phyloP scores from a whole-genome alignment of 129 eudicot genomes.

The Erigeron canadensis region DNA sequence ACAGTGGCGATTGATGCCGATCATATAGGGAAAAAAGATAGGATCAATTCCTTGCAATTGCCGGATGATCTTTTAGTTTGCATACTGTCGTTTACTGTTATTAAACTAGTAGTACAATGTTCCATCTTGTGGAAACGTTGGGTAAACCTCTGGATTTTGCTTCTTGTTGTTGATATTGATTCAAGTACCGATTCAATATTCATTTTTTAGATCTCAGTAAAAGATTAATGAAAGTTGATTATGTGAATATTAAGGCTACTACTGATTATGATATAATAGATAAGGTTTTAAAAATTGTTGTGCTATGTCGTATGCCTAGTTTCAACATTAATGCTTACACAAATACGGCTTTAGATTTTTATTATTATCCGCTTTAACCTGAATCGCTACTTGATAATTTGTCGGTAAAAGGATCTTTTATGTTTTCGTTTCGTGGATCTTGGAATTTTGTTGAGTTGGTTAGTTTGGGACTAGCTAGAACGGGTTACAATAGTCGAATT shows the following conservation, averaged over 20 bases:
- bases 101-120: slow-evolving; percentile 22
- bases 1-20: too few relatives aligned
- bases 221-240: slow-evolving; percentile 24
- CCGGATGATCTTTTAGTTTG: slow-evolving; percentile 27
- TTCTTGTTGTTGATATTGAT: slow-evolving; percentile 30
- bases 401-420: slow-evolving; percentile 26
- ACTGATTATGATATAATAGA: slow-evolving; percentile 17
- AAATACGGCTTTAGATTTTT: too few relatives aligned
- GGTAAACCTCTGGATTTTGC: slow-evolving; percentile 28
- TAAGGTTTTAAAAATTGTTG: slow-evolving; percentile 17
- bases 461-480: slow-evolving; percentile 23
- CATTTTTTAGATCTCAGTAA: too few relatives aligned
- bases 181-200: background rate
- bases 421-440: slow-evolving; percentile 16
- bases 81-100: slow-evolving; percentile 24
- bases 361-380: background rate
- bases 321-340: slow-evolving; percentile 19
- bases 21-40: slow-evolving; percentile 11
- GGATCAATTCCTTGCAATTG: slow-evolving; percentile 22
- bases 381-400: slow-evolving; percentile 19
- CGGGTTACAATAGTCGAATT: slow-evolving; percentile 25
- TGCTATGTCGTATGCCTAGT: background rate
- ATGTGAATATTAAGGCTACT: slow-evolving; percentile 12
- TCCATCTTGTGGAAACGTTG: slow-evolving; percentile 28
- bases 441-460: background rate